Evolutionary conservation across 2,329 filamentous ascomycete genomes (phyloP), one percentile per base, ranked within the genome.

Genomic region (Cordyceps cateniannulata): DNA sequence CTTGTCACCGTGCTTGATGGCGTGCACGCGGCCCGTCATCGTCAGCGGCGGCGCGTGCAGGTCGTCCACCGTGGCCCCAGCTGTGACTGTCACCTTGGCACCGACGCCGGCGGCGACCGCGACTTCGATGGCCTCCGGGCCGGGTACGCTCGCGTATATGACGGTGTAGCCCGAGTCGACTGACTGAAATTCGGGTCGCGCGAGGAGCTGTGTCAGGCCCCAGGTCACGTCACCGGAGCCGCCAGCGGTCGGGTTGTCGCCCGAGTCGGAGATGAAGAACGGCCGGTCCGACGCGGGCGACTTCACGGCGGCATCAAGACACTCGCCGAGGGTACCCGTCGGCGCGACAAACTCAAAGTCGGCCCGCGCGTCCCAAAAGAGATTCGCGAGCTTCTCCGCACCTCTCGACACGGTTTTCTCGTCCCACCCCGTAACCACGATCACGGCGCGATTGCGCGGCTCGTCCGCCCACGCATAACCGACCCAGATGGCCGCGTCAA

Each of bases 401-500:
- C 76, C 76, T 1, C 62, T 62, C 0, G 70, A 66, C 2, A 80
- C 72, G 0, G 71, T 69, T 1, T 67, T 63, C 54, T 72, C 63
- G 49, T 81, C 73, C 80, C 80, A 82, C 12, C 81, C 81, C 0
- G 80, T 82, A 0, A 79, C 79, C 5, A 82, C 73, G 3, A 82
- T 74, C 2, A 69, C 77, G 0, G 79, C 81, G 7, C 77, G 73
- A 61, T 82, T 81, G 22, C 81, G 73, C 24, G 78, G 79, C 66
- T 81, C 80, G 62, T 83, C 81, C 0, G 81, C 81, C 81, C 81
- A 83, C 1, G 80, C 77, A 63, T 83, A 83, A 2, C 81, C 81
- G 0, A 83, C 80, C 80, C 81, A 83, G 29, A 83, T 74, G 0
- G 79, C 79, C 0, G 80, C 80, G 65, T 83, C 81, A 14, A 82